Base-by-base conservation (phyloP, 371 early-diverging fungal species). In the Capillidium heterosporum region DNA sequence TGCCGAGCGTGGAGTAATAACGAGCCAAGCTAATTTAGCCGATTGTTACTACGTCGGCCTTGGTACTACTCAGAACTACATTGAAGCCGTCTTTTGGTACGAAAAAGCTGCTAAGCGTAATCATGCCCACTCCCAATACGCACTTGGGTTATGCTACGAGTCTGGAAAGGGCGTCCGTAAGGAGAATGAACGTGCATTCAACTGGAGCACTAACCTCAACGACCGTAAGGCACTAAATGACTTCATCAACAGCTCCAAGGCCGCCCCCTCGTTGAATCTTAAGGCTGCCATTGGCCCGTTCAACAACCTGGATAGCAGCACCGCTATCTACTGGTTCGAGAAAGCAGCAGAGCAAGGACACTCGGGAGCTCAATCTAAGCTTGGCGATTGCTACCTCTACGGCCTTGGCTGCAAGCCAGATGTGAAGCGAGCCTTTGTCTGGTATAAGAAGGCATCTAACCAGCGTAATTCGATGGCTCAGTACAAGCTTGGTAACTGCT, bases 381-480 rank as follows among this genome's bases (percentile, higher is more conserved):
- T 86, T 19, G 95, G 91, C 5, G 89, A 84, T 61, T 92, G 93
- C 63, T 90, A 82, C 62, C 88, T 87, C 51, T 86, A 92, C 61
- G 93, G 90, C 17, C 73, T 85, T 42, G 90, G 90, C 11, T 80
- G 86, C 5, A 61, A 70, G 35, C 65, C 71, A 61, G 75, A 87
- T 63, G 57, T 78, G 0, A 50, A 68, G 19, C 67, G 73, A 60
- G 92, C 93, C 0, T 79, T 89, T 15, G 66, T 73, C 46, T 92
- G 87, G 87, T 95, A 89, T 64, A 65, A 68, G 50, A 68, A 73
- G 49, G 75, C 81, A 5, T 81, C 85, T 0, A 68, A 67, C 39
- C 71, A 72, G 40, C 73, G 74, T n/a, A 70, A 76, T 42, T 68
- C 77, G 0, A 83, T 84, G 4, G 80, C 84, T 19, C 80, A 84